Base-by-base conservation (phyloP, 2,329 filamentous ascomycete species). In the Leptographium flavum region DNA sequence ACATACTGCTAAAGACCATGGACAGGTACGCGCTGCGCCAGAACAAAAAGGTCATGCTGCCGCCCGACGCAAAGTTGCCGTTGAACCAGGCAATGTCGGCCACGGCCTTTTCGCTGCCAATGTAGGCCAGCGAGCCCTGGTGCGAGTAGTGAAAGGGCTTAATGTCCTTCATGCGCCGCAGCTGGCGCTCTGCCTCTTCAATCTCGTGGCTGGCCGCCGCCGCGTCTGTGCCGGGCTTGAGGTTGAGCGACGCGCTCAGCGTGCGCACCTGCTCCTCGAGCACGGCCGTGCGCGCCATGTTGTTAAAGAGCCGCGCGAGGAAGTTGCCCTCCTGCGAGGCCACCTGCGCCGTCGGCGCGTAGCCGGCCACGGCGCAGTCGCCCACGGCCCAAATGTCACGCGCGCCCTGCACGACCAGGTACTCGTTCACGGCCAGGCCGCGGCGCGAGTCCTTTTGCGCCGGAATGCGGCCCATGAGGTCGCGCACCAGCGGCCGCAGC, bases 1-100 rank as follows among this genome's bases (percentile, higher is more conserved):
- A 83, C 86, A 80, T 76, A 92, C 87, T 88, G 79, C 88, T 96
- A 66, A 98, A 98, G 78, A 90, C 95, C 92, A 98, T 98, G 74
- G 87, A 95, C 63, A 98, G 71, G 66, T 98, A 98, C 45, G 90
- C 92, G 60, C 85, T 93, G 63, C 88, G 78, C 92, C 92, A 98
- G 79, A 98, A 98, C 55, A 95, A 76, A 69, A 94, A 98, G 46
- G 92, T 98, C 66, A 96, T 71, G 57, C 83, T 86, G 61, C 92
- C 92, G 60, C 90, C 92, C 39, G 82, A 86, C 50, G 92, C 90
- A 56, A 98, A 76, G 70, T 96, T 98, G 54, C 92, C 92, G 58
- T 92, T 93, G 69, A 93, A 80, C 90, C 92, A 98, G 61, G 80
- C 85, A 58, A 98, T 87, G 67, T 98, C 92, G 50, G 92, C 92